phyloP scores from a whole-genome alignment of 2,329 filamentous ascomycete species.

The Colletotrichum cordylinicola region DNA sequence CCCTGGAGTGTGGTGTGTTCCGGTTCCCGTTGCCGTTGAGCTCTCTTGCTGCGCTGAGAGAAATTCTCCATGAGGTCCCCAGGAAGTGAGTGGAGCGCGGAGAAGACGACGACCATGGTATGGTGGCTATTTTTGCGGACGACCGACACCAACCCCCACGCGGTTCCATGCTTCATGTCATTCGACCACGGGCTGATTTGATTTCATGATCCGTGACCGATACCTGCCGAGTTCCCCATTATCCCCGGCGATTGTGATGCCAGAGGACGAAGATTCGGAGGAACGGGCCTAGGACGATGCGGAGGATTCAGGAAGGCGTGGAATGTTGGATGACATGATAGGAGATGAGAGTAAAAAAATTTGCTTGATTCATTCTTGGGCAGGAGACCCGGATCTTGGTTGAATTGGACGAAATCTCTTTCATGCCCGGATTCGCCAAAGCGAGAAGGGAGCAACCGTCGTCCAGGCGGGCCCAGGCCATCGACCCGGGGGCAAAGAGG shows the following conservation, averaged over 20 bases:
- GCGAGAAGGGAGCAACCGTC: neutral
- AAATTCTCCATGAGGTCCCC: neutral
- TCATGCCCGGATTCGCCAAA: neutral
- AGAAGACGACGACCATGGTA: conserved; percentile 12
- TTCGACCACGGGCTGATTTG: conserved; percentile 9
- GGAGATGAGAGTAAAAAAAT: neutral
- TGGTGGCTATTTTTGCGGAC: conserved; percentile 10
- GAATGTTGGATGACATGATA: neutral
- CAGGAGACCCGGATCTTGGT: neutral
- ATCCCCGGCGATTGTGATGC: neutral
- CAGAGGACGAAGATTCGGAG: neutral
- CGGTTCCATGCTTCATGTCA: conserved; percentile 7
- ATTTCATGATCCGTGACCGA: neutral
- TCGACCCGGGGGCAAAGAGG: neutral
- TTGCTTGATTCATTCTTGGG: neutral
- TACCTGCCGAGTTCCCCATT: neutral
- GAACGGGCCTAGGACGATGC: neutral
- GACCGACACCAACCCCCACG: conserved; percentile 8
- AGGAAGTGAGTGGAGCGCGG: conserved; percentile 1
- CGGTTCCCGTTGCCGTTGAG: neutral
- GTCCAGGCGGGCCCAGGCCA: neutral
- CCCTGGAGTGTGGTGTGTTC: neutral
- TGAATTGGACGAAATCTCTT: neutral
- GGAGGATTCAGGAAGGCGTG: conserved; percentile 6
- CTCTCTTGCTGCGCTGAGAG: neutral